Evolutionary conservation across 2,329 filamentous ascomycete genomes (phyloP), one percentile per base, ranked within the genome.

Genomic region (Colletotrichum chrysophilum): DNA sequence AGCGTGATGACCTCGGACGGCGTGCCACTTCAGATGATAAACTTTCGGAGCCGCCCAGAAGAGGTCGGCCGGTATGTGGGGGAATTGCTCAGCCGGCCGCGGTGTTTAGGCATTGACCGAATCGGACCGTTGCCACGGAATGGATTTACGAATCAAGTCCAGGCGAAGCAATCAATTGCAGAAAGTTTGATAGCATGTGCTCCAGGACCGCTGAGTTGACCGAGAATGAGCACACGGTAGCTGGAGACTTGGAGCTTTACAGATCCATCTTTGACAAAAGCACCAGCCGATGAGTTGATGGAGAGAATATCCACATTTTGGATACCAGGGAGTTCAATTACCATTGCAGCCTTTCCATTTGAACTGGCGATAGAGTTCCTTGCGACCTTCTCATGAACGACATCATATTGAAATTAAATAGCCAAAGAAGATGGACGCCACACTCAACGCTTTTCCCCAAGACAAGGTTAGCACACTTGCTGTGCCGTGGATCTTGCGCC

Each of bases 21-120:
- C 6, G 24, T 4, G 0, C 13, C 21, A 52, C 16, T n/a, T 24
- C 10, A 3, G 24, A 36, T 18, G 12, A 21, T 12, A 56, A 71
- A 38, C 30, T 71, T 71, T 71, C 60, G 69, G 69, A 21, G 26
- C 30, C 14, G 38, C 32, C 43, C 30, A 66, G 38, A 66, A 38
- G 10, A 43, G 60, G 38, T n/a, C 28, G 5, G 30, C 30, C 36
- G 60, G 60, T 36, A 21, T 48, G 60, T 64, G 30, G 55, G 24
- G 55, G 26, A 1, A 1, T 28, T 28, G 1, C 43, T 48, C 43
- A 0, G n/a, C 2, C 43, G 43, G n/a, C 43, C 9, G 43, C 43
- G 43, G 43, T 48, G 43, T 21, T 21, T 48, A 2, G n/a, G n/a
- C 7, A 21, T 7, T 21, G 43, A 3, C 43, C n/a, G n/a, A 4